These are phyloP conservation scores for Thelonectria olida DNA, from an alignment of 2,329 filamentous ascomycete species.

Conservation along the genomic window DNA sequence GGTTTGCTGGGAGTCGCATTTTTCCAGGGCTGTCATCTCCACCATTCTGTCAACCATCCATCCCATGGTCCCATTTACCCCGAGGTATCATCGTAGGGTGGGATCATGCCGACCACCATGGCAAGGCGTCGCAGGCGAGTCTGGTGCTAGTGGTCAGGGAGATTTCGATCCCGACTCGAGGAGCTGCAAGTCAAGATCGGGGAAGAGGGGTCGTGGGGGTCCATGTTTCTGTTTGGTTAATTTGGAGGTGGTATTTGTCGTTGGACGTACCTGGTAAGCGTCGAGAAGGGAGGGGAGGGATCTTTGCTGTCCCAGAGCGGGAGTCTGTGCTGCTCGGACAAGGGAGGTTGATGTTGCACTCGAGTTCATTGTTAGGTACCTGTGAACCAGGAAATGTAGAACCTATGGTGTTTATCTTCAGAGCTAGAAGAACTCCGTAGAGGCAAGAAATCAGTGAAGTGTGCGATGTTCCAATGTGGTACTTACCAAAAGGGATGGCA, in stretches of 20 bases:
- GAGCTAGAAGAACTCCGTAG: not conserved
- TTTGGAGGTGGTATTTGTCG: not conserved
- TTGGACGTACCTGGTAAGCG: no score
- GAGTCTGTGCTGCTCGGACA: not conserved
- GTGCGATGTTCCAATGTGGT: no score
- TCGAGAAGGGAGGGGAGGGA: not conserved
- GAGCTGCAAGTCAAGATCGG: constrained; percentile 11
- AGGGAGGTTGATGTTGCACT: not conserved
- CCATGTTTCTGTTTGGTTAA: not conserved
- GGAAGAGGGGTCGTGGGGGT: not conserved
- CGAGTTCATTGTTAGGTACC: not conserved
- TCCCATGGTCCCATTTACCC: not conserved
- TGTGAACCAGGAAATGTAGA: no score
- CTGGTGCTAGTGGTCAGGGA: not conserved
- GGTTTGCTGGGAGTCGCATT: not conserved
- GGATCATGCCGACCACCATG: not conserved
- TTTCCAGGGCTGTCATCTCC: not conserved
- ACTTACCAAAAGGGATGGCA: no score
- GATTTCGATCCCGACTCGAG: not conserved
- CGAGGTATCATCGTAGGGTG: not conserved
- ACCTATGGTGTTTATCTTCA: no score
- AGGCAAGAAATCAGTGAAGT: not conserved
- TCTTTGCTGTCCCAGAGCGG: not conserved
- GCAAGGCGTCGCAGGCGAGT: not conserved
- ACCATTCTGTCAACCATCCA: not conserved